Conservation (phyloP, 2,329 filamentous ascomycete species). For the Ophiostoma australiae region DNA sequence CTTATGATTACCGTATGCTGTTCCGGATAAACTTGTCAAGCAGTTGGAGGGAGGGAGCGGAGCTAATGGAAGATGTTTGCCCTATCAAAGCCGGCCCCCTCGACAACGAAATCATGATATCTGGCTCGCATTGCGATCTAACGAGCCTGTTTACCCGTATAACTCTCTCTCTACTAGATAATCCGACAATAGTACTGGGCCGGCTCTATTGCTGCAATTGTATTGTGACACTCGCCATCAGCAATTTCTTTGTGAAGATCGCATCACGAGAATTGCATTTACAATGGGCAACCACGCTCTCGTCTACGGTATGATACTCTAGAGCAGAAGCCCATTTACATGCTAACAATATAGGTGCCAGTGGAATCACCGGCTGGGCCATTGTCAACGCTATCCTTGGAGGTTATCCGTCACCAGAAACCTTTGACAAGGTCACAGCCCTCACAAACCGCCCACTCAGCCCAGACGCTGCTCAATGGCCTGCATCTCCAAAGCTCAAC, state of each 20-base stretch:
- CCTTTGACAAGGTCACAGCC: constrained; percentile 43
- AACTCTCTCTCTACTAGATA: background rate
- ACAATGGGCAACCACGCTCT: background rate
- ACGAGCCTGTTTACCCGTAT: background rate
- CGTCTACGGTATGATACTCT: background rate
- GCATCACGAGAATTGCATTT: background rate
- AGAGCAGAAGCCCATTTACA: background rate
- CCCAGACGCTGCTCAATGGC: constrained; percentile 32
- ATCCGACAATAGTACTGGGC: background rate
- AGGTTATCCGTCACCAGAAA: constrained; percentile 42
- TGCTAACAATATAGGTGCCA: constrained; percentile 31
- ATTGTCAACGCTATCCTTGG: constrained; percentile 45
- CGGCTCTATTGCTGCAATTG: background rate
- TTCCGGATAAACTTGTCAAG: background rate
- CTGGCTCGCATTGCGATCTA: background rate
- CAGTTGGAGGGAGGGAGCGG: background rate
- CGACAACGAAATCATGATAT: background rate
- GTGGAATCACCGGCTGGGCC: constrained; percentile 48
- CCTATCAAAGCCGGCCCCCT: background rate
- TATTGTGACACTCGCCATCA: background rate
- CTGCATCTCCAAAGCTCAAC: constrained; percentile 33
- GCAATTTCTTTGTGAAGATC: background rate
- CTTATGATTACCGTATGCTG: background rate
- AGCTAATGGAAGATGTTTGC: constrained; percentile 10
- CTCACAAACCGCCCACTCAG: constrained; percentile 43